Conservation (phyloP, 1,284 basidiomycete species). For the Melampsora abietis-canadensis region DNA sequence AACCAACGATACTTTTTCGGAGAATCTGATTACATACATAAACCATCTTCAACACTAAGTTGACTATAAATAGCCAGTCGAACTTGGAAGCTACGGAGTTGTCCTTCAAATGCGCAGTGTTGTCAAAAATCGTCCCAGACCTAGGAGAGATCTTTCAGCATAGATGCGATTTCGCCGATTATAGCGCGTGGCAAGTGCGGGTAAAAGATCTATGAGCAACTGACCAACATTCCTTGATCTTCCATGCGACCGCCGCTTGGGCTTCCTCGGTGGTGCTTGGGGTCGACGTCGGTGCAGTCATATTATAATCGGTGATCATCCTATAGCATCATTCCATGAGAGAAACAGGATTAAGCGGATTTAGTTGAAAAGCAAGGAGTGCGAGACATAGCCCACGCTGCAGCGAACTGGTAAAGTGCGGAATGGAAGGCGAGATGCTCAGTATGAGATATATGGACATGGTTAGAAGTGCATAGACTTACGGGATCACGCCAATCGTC, state of each 20-base stretch:
- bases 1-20: neutral
- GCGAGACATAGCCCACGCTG: constrained; percentile 13
- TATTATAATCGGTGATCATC: constrained; percentile 22
- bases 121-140: constrained; percentile 41
- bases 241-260: constrained; percentile 21
- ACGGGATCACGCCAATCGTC: constrained; percentile 43
- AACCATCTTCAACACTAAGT: constrained; percentile 76
- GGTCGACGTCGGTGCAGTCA: constrained; percentile 16
- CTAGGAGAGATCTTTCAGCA: constrained; percentile 7
- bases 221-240: constrained; percentile 43
- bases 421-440: neutral
- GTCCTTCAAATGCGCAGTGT: constrained; percentile 31
- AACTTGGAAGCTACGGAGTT: constrained; percentile 17
- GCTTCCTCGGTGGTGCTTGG: constrained; percentile 20
- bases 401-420: constrained; percentile 18
- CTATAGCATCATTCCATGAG: neutral
- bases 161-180: neutral
- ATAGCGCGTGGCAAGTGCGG: neutral
- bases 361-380: neutral
- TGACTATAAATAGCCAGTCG: constrained; percentile 67
- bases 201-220: neutral
- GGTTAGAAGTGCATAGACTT: neutral
- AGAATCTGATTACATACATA: constrained; percentile 58
- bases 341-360: neutral
- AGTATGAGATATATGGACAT: too few species aligned